Base-by-base conservation (phyloP, 208 protist genomes). In the Leishmania aethiopica region DNA sequence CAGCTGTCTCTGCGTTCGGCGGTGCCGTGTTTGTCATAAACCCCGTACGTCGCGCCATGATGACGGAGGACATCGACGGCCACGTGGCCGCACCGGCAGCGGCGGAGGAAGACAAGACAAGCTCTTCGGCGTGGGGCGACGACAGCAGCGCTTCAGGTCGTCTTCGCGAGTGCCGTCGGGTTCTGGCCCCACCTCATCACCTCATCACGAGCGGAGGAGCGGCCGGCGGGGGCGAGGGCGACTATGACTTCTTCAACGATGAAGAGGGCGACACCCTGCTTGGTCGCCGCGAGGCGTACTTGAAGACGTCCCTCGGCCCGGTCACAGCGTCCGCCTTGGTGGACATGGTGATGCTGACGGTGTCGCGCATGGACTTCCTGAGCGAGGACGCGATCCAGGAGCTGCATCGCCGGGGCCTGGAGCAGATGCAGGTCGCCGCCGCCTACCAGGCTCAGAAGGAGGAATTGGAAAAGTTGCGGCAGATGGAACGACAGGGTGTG, bases 331-430 rank as follows among this genome's bases (percentile, higher is more conserved):
- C 84, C 28, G 81, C 84, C 8, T 80, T 96, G 28, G 90, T 92
- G n/a, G 90, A 96, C 47, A 95, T 95, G 90, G 91, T 96, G 71
- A 87, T 96, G 75, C 75, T 88, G 42, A 95, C 88, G 51, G 77
- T 94, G 11, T 84, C 79, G 35, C 78, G 78, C 75, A 86, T 95
- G 78, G 83, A 91, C 70, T 83, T 87, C 75, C 53, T 90, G 35
- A 85, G 67, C 71, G 86, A 90, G 79, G 87, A 91, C 32, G 78
- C 55, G 7, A 89, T 96, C 4, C 85, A 86, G 55, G 80, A 81
- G 22, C 45, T 89, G 32, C 93, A 96, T 83, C 73, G 85, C 32
- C 80, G 84, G 25, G 93, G 93, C 1, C 81, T 95, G 70, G 69
- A 92, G 55, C 59, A 83, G 74, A 93, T 93, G 89, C 93, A 96